Evolutionary conservation across 208 protist genomes (phyloP).

Genomic region (Trichomonas gallinae): DNA sequence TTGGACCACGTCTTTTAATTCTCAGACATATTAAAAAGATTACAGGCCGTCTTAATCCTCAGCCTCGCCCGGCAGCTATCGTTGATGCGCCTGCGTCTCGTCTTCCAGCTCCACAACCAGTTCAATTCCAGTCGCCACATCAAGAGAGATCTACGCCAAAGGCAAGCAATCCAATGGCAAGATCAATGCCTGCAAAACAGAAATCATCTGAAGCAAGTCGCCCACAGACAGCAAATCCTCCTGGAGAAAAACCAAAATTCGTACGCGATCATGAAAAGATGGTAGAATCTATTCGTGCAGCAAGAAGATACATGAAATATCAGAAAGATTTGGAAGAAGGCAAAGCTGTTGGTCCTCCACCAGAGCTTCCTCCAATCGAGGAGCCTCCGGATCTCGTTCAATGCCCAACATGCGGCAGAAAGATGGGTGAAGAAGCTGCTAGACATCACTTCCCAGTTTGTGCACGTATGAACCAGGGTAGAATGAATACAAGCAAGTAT

Average conservation of each 20-base stretch:
- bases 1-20: not conserved
- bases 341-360: not conserved
- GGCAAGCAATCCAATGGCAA: no score
- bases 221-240: not conserved
- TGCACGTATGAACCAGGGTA: not conserved
- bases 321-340: constrained; percentile 14
- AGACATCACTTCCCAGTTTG: not conserved
- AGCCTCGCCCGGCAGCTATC: not conserved
- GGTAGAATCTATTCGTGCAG: not conserved
- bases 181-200: not conserved
- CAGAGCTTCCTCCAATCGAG: constrained; percentile 8
- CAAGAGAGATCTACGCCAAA: not conserved
- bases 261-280: not conserved
- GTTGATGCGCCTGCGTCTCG: not conserved
- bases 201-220: not conserved
- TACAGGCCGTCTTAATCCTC: not conserved
- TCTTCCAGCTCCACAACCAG: not conserved
- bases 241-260: not conserved
- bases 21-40: not conserved
- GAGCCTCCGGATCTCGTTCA: not conserved
- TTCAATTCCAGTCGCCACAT: not conserved
- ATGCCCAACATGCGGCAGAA: not conserved
- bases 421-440: not conserved
- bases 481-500: not conserved
- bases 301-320: not conserved